Base-by-base conservation (phyloP, 2,329 filamentous ascomycete species). In the Herpotrichia juniperi region DNA sequence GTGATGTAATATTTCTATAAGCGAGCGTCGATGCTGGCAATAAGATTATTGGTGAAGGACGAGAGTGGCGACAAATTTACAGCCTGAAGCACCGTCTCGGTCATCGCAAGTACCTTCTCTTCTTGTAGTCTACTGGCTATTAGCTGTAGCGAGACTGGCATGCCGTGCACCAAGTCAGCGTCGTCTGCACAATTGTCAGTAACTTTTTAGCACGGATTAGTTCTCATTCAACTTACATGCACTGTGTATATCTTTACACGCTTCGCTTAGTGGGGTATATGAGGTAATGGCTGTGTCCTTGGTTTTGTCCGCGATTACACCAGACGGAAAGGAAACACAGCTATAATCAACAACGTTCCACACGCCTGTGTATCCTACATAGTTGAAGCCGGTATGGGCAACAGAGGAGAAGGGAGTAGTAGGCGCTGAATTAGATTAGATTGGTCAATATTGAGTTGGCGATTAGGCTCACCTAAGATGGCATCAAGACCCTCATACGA, bases 331-430 rank as follows among this genome's bases (percentile, higher is more conserved):
- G 0, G 76, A 78, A 2, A 76, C 70, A 0, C 75, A 70, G 34
- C 74, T 69, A 53, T 80, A 81, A 52, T 81, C 79, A 4, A 80
- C 64, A 5, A 80, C 69, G 43, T 81, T 81, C 53, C 72, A 80
- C 1, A 81, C 75, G n/a, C 72, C 74, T 2, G 75, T 78, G 42
- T 78, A 77, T 2, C 77, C 77, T 11, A 80, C 75, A 53, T 77
- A 72, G 53, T 73, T 74, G 62, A 79, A 78, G 4, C 75, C 67
- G 2, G 76, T 75, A 52, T 78, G 66, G 50, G 74, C 68, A 1
- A 77, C 72, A 17, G 69, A 70, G 0, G 76, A 68, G 50, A 76
- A 80, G 0, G 78, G 78, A 1, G 77, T 79, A 2, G 76, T 78
- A 0, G 78, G 78, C 25, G 63, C 70, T 71, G 30, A 11, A n/a